Base-by-base conservation (phyloP, 441 rosid genomes). In the Biscutella auriculata region DNA sequence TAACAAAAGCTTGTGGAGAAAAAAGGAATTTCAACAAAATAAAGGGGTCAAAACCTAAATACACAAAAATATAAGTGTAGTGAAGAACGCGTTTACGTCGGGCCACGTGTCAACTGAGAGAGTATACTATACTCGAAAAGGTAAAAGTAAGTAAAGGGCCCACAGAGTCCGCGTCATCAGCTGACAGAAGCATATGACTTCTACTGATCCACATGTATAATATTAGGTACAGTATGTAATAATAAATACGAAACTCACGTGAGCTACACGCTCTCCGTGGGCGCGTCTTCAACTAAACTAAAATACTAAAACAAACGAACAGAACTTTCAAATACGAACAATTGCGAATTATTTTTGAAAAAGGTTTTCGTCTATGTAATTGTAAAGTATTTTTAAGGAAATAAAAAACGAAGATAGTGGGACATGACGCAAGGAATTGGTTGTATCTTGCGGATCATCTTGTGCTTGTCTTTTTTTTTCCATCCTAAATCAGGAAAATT, bases 131-230 rank as follows among this genome's bases (percentile, higher is more conserved):
- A n/a, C 39, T 28, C 5, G 5, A 50, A 42, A 57, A 65, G 23
- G 16, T 2, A n/a, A 1, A 16, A 10, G 39, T 3, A 4, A 5
- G 1, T 5, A 35, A 8, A 12, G 55, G 53, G 12, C 58, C 64
- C 59, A 49, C 21, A 16, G 25, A 15, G 9, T 66, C 65, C 65
- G 27, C 41, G 65, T 59, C 71, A 66, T 17, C 65, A 66, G 60
- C 65, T 66, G 65, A 66, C 60, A 66, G 29, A 59, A 39, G 60
- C 65, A 43, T 43, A 59, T 66, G 60, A 58, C 49, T 44, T n/a
- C n/a, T n/a, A n/a, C n/a, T n/a, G n/a, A n/a, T 59, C 55, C 60
- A 66, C 65, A 51, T 43, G 60, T n/a, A n/a, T n/a, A n/a, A n/a
- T 58, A 9, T 41, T n/a, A 30, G 44, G 48, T 46, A 32, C 52